These are phyloP conservation scores for Coriolopsis trogii DNA, from an alignment of 1,284 basidiomycete species.

Conservation along the genomic window DNA sequence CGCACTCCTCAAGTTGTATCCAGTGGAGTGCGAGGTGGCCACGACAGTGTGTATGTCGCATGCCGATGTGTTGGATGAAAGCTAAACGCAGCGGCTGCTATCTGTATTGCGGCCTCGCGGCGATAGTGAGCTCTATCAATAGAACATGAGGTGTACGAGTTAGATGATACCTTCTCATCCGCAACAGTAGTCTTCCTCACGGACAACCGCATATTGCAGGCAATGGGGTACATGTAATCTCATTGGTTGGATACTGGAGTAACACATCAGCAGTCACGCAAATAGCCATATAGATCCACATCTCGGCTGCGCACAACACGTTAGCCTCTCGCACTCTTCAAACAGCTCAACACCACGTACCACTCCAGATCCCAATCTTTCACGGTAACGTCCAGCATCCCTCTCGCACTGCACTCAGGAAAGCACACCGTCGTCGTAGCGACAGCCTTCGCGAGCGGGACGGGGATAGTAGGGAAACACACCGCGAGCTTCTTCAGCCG, in stretches of 20 bases:
- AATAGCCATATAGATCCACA: not conserved
- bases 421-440: not conserved
- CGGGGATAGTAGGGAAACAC: constrained; percentile 2
- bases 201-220: too few relatives aligned
- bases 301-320: not conserved
- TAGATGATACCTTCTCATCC: too few relatives aligned
- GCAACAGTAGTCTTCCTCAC: too few relatives aligned
- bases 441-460: not conserved
- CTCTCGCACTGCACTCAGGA: not conserved
- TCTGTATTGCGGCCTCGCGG: too few relatives aligned
- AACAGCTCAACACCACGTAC: not conserved
- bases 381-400: not conserved
- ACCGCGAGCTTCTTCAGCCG: constrained; percentile 1
- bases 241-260: not conserved
- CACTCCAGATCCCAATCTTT: constrained; percentile 3
- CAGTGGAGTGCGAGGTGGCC: too few relatives aligned
- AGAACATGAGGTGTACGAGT: too few relatives aligned
- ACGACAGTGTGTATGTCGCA: too few relatives aligned
- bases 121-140: too few relatives aligned
- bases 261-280: not conserved
- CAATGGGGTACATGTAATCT: too few relatives aligned
- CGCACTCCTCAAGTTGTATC: too few relatives aligned
- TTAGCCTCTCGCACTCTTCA: not conserved
- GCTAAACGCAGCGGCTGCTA: too few relatives aligned
- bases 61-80: too few relatives aligned